Conservation (phyloP, 2,329 filamentous ascomycete species). For the Cordyceps javanica region DNA sequence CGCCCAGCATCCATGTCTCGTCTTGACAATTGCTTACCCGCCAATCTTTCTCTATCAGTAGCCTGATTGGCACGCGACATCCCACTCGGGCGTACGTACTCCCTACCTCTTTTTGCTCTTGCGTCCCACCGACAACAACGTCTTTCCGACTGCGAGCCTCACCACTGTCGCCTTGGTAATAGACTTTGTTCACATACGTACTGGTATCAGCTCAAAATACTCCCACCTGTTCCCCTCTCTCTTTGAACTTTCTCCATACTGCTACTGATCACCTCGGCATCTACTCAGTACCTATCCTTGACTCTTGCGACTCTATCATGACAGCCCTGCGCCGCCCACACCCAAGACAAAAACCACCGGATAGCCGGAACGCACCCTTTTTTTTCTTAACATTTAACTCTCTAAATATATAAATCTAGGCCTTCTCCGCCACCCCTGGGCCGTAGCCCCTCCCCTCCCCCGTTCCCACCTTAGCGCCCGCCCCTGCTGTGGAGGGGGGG, state of each 20-base stretch:
- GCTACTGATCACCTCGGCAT: too few relatives aligned
- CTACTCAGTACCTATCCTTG: too few relatives aligned
- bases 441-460: neutral
- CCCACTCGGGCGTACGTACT: too few relatives aligned
- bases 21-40: neutral
- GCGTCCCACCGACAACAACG: too few relatives aligned
- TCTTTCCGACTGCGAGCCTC: too few relatives aligned
- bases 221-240: too few relatives aligned
- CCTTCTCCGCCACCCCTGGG: neutral
- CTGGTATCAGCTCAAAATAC: too few relatives aligned
- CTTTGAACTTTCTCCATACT: too few relatives aligned
- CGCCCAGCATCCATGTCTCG: neutral
- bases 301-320: too few relatives aligned
- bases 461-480: neutral
- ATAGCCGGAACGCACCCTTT: neutral
- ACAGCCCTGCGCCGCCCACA: neutral
- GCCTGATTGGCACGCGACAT: neutral
- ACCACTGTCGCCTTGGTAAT: too few relatives aligned
- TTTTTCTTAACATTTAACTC: neutral
- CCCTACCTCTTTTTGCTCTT: too few relatives aligned
- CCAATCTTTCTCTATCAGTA: neutral
- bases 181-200: too few relatives aligned
- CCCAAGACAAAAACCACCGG: neutral
- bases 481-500: neutral
- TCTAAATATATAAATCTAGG: neutral